These are phyloP conservation scores for Karstenula rhodostoma DNA, from an alignment of 2,329 filamentous ascomycete species.

Conservation along the genomic window DNA sequence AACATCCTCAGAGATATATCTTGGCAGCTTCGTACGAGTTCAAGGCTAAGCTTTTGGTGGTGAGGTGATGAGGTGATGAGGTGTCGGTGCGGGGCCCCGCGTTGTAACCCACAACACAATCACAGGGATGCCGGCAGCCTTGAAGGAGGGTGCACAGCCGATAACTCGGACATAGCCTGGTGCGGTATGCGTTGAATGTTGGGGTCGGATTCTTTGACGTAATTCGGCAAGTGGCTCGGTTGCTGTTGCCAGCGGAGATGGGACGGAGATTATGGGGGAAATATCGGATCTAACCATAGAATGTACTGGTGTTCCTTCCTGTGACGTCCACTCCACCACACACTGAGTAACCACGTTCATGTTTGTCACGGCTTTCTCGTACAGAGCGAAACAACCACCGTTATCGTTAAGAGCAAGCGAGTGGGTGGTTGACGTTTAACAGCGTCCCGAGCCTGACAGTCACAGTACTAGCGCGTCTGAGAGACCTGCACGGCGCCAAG, in stretches of 20 bases:
- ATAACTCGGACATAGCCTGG: conserved; percentile 2
- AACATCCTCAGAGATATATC: background rate
- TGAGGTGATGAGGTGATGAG: background rate
- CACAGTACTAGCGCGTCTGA: too few relatives aligned
- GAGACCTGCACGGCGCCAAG: too few relatives aligned
- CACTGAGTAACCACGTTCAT: too few relatives aligned
- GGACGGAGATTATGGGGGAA: conserved; percentile 1
- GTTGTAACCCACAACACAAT: background rate
- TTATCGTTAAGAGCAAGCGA: too few relatives aligned
- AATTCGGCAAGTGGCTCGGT: conserved; percentile 7
- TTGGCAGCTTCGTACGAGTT: background rate
- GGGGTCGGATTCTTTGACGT: background rate
- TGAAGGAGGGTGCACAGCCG: background rate
- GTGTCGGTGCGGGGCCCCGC: conserved; percentile 8
- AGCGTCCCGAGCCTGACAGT: too few relatives aligned
- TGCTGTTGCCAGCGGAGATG: background rate
- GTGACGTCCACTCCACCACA: too few relatives aligned
- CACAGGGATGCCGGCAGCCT: too few relatives aligned
- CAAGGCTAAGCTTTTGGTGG: background rate
- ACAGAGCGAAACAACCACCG: too few relatives aligned
- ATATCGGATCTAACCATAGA: background rate
- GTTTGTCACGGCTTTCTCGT: too few relatives aligned
- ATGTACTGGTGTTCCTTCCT: background rate
- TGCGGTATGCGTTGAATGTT: too few relatives aligned
- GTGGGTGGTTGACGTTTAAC: too few relatives aligned